phyloP scores from a whole-genome alignment of 306 rosid species.

The Abrus precatorius region DNA sequence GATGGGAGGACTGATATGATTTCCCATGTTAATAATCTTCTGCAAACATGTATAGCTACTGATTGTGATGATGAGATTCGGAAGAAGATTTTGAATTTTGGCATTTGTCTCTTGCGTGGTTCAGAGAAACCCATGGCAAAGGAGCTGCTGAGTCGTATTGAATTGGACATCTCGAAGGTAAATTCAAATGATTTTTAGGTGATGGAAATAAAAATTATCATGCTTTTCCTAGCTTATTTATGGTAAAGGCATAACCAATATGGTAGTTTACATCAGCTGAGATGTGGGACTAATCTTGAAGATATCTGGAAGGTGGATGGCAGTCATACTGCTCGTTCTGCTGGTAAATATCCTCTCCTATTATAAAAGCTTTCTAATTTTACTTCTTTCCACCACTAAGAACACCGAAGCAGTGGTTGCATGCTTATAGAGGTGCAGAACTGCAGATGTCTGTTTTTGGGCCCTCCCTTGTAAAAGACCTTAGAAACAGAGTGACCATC shows the following conservation, averaged over 20 bases:
- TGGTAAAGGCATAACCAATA: slow-evolving; percentile 53
- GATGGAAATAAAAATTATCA: slow-evolving; percentile 35
- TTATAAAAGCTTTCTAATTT: not conserved
- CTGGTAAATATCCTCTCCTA: slow-evolving; percentile 54
- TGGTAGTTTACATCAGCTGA: slow-evolving; percentile 67
- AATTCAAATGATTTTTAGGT: slow-evolving; percentile 30
- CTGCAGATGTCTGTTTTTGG: slow-evolving; percentile 18
- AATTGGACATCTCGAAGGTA: slow-evolving; percentile 75
- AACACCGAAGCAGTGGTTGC: slow-evolving; percentile 16
- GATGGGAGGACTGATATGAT: slow-evolving; percentile 79
- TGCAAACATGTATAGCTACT: slow-evolving; percentile 60
- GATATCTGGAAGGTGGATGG: slow-evolving; percentile 65
- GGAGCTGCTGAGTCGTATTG: slow-evolving; percentile 58
- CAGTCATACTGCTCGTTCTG: slow-evolving; percentile 37
- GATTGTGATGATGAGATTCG: slow-evolving; percentile 64
- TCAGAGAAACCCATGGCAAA: slow-evolving; percentile 64
- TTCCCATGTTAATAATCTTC: slow-evolving; percentile 62
- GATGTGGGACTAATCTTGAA: slow-evolving; percentile 62
- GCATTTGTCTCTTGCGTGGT: slow-evolving; percentile 78
- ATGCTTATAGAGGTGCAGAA: slow-evolving; percentile 7
- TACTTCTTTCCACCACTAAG: slow-evolving; percentile 23
- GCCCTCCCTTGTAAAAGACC: not conserved
- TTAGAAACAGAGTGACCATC: slow-evolving; percentile 2
- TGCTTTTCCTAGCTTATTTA: slow-evolving; percentile 25
- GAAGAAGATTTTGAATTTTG: slow-evolving; percentile 63